Conservation (phyloP, 176 grass and related monocot genomes). For the Eleusine indica region DNA sequence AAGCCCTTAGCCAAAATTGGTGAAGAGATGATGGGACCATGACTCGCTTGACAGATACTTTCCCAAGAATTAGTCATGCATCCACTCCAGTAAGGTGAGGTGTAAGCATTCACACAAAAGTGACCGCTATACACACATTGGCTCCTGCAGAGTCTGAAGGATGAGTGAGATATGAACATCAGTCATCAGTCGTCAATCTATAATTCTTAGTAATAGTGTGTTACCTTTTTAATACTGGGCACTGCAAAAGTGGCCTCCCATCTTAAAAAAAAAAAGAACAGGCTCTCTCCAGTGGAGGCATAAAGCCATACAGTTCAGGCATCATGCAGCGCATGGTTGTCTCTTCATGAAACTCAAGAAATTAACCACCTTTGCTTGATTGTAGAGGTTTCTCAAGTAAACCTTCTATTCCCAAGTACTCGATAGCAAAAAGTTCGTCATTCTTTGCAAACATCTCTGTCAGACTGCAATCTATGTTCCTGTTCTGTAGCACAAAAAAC, state of each 20-base stretch:
- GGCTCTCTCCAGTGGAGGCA: constrained; percentile 3
- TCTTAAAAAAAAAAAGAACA: background rate
- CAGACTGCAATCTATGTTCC: constrained; percentile 70
- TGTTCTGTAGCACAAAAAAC: constrained; percentile 59
- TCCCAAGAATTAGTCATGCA: background rate
- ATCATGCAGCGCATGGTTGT: background rate
- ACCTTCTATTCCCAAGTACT: constrained; percentile 57
- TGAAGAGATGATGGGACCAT: background rate
- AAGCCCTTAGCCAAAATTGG: background rate
- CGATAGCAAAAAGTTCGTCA: constrained; percentile 74
- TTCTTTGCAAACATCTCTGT: constrained; percentile 84
- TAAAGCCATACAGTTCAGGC: background rate
- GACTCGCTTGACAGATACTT: background rate
- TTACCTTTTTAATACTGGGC: constrained; percentile 25
- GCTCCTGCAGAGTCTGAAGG: background rate
- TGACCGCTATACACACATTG: background rate
- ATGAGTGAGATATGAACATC: background rate
- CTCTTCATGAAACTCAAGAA: constrained; percentile 10
- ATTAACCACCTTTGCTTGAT: constrained; percentile 37
- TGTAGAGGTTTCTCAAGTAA: constrained; percentile 43
- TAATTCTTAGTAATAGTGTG: background rate
- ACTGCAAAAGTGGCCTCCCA: background rate
- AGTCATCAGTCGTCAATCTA: background rate
- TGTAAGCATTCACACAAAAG: constrained; percentile 4
- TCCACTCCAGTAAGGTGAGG: background rate